phyloP scores from a whole-genome alignment of 2,329 filamentous ascomycete species.

The Lachnellula willkommii region DNA sequence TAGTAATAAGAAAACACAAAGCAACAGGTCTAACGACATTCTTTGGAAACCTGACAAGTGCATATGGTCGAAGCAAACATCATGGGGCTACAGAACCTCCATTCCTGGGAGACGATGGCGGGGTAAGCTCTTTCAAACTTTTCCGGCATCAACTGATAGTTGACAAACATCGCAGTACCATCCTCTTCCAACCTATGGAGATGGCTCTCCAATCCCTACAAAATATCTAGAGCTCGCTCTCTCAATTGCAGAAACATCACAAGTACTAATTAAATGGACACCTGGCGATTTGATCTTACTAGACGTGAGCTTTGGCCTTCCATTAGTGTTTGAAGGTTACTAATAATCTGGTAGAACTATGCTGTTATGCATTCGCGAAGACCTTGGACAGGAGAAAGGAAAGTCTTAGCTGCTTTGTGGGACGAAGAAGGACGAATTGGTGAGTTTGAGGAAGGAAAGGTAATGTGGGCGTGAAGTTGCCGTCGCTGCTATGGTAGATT shows the following conservation, averaged over 20 bases:
- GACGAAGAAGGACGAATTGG: slow-evolving; percentile 25
- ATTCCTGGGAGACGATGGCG: slow-evolving; percentile 42
- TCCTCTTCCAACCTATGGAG: slow-evolving; percentile 41
- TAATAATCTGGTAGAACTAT: slow-evolving; percentile 26
- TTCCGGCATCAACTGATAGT: too few relatives aligned
- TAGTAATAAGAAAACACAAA: slow-evolving; percentile 28
- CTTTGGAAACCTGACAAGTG: slow-evolving; percentile 35
- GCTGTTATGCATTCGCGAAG: slow-evolving; percentile 32
- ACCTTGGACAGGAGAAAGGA: slow-evolving; percentile 31
- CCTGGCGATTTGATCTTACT: slow-evolving; percentile 43
- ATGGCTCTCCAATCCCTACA: slow-evolving; percentile 42
- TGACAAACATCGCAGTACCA: slow-evolving; percentile 25
- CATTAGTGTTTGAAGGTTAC: neutral
- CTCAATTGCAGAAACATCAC: slow-evolving; percentile 43
- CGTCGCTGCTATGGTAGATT: too few relatives aligned
- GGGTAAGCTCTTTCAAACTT: too few relatives aligned
- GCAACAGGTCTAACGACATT: slow-evolving; percentile 27
- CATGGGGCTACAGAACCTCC: slow-evolving; percentile 43
- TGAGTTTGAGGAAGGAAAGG: slow-evolving; percentile 24
- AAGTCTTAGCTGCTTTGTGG: slow-evolving; percentile 33
- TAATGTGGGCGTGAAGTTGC: too few relatives aligned
- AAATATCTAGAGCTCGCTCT: slow-evolving; percentile 38
- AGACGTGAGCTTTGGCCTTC: slow-evolving; percentile 31
- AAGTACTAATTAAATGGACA: slow-evolving; percentile 44
- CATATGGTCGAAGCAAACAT: slow-evolving; percentile 40